Conservation (phyloP, 2,329 filamentous ascomycete species). For the Coniochaeta sp. region DNA sequence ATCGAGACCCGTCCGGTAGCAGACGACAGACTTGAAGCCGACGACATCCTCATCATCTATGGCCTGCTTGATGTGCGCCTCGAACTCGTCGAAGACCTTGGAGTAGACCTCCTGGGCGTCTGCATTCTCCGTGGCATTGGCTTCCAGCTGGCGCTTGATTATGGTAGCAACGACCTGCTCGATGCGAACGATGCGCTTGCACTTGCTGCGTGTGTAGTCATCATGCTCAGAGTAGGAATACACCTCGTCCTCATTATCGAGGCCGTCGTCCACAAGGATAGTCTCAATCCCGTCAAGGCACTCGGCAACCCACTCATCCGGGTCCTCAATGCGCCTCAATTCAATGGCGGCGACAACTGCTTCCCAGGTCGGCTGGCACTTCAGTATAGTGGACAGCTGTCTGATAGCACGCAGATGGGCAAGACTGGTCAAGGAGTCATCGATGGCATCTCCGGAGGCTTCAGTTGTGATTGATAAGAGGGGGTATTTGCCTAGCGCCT, state of each 20-base stretch:
- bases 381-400: slow-evolving; percentile 59
- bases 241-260: slow-evolving; percentile 47
- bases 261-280: slow-evolving; percentile 71
- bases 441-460: slow-evolving; percentile 60
- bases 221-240: slow-evolving; percentile 59
- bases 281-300: slow-evolving; percentile 68
- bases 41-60: slow-evolving; percentile 61
- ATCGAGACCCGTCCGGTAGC: slow-evolving; percentile 68
- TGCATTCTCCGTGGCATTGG: slow-evolving; percentile 25
- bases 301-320: slow-evolving; percentile 48
- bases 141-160: slow-evolving; percentile 34
- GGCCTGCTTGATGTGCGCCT: slow-evolving; percentile 42
- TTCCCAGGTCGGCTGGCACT: slow-evolving; percentile 56
- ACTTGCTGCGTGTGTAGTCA: slow-evolving; percentile 53
- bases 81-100: slow-evolving; percentile 41
- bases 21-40: slow-evolving; percentile 78
- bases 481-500: slow-evolving; percentile 36
- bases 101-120: slow-evolving; percentile 29
- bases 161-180: slow-evolving; percentile 63
- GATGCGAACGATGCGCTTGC: slow-evolving; percentile 70
- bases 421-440: slow-evolving; percentile 53
- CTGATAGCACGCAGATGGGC: slow-evolving; percentile 62
- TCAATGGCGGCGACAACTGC: slow-evolving; percentile 36
- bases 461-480: slow-evolving; percentile 62
- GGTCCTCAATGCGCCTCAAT: slow-evolving; percentile 32